Base-by-base conservation (phyloP, 1,139 yeast species). In the Kodamaea alishanica region DNA sequence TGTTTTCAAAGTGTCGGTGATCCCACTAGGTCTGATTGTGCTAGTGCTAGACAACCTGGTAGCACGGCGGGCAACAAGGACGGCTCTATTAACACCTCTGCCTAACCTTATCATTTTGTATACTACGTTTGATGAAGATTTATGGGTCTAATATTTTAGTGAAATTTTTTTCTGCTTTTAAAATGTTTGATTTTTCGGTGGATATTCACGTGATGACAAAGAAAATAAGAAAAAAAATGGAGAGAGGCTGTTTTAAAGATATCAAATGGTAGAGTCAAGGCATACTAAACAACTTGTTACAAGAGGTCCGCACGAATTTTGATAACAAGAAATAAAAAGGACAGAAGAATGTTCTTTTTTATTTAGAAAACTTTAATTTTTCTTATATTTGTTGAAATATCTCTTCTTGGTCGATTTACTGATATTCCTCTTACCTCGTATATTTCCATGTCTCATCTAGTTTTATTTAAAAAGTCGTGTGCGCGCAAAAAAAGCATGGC, bases 1-100 rank as follows among this genome's bases (percentile, higher is more conserved):
- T 20, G 70, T 63, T 43, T 60, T 56, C 37, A 63, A 56, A 10
- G 58, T 36, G n/a, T 37, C 36, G 5, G 44, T 24, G 29, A 40
- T 38, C 11, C 41, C 43, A 23, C 37, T 35, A 15, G 12, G 36
- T 38, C 39, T 38, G 32, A 26, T 31, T 29, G 24, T 38, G 37
- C 30, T 10, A 27, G 28, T 32, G 23, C 22, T 28, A 25, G 36
- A 36, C 23, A 37, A 15, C 20, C 20, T 15, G 20, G 20, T 3
- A 15, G 20, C 20, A 15, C 20, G 20, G 20, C 20, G 20, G 20
- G 20, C 30, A 9, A 25, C 24, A 25, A n/a, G 24, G 15, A 30
- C 23, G 20, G 26, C 32, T 10, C 26, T 25, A n/a, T 20, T 23
- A 24, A 30, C 23, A 9, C 35, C 28, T 32, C 35, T 32, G 22